Evolutionary conservation across 805 yeast species (phyloP).

Genomic region (Candida ovalis): DNA sequence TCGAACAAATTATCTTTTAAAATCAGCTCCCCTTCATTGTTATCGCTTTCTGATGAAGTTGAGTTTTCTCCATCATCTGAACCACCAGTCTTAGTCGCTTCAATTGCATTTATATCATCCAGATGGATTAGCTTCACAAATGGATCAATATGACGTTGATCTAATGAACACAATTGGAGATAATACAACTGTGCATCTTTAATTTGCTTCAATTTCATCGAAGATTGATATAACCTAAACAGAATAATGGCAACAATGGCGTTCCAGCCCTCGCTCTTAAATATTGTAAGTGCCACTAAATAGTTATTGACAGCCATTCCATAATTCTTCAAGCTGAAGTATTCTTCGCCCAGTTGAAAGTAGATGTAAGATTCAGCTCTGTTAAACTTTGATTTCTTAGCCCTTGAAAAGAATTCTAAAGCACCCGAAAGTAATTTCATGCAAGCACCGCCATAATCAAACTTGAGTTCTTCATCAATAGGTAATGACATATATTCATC

Average conservation of each 20-base stretch:
- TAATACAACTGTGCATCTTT: slow-evolving; percentile 32
- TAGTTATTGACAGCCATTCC: slow-evolving; percentile 40
- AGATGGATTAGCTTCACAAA: slow-evolving; percentile 5
- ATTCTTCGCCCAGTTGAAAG: slow-evolving; percentile 51
- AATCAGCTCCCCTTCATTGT: slow-evolving; percentile 6
- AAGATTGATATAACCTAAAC: slow-evolving; percentile 37
- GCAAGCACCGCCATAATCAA: slow-evolving; percentile 19
- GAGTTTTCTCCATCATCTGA: not conserved
- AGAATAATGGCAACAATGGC: slow-evolving; percentile 31
- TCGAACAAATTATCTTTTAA: slow-evolving; percentile 18
- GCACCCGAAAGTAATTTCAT: slow-evolving; percentile 34
- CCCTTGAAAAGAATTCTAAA: slow-evolving; percentile 34
- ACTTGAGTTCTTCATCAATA: slow-evolving; percentile 18
- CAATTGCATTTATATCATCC: not conserved
- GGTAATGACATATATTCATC: slow-evolving; percentile 30
- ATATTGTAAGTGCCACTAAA: slow-evolving; percentile 34
- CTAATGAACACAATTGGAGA: slow-evolving; percentile 31
- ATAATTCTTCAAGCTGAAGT: slow-evolving; percentile 30
- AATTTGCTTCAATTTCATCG: slow-evolving; percentile 27
- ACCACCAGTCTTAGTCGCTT: not conserved
- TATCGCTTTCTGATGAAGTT: not conserved
- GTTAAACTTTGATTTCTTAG: slow-evolving; percentile 31
- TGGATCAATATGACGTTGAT: slow-evolving; percentile 6
- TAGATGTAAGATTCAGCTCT: slow-evolving; percentile 41
- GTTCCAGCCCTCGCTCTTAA: slow-evolving; percentile 42